These are phyloP conservation scores for Pseudogymnoascus sp. DNA, from an alignment of 2,329 filamentous ascomycete species.

Conservation along the genomic window DNA sequence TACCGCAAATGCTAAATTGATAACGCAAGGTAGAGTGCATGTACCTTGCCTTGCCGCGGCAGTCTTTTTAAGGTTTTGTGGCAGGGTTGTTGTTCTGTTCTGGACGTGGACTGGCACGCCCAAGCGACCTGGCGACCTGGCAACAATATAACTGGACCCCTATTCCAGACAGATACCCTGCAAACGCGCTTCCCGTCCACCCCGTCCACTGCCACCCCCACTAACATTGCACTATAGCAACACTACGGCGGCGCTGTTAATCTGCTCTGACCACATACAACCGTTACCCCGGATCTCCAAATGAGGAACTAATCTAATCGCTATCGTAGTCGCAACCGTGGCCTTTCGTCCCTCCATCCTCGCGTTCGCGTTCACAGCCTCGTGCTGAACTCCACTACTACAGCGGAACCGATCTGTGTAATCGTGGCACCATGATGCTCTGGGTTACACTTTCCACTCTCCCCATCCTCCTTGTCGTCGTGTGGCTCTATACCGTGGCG, in stretches of 20 bases:
- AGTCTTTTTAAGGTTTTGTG: slow-evolving; percentile 8
- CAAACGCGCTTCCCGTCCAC: background rate
- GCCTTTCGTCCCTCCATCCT: slow-evolving; percentile 2
- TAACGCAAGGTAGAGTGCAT: slow-evolving; percentile 6
- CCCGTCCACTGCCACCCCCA: background rate
- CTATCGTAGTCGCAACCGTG: slow-evolving; percentile 3
- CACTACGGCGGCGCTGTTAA: background rate
- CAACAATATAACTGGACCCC: slow-evolving; percentile 5
- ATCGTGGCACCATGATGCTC: slow-evolving; percentile 8
- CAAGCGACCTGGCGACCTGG: background rate
- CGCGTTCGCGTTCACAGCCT: slow-evolving; percentile 4
- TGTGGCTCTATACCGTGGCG: slow-evolving; percentile 29
- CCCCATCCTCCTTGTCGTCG: slow-evolving; percentile 32
- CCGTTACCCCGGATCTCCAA: background rate
- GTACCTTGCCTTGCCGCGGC: background rate
- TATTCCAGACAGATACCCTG: background rate
- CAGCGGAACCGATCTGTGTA: slow-evolving; percentile 4
- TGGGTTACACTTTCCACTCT: slow-evolving; percentile 25
- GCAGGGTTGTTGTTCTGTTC: background rate
- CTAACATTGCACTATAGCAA: background rate
- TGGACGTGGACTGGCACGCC: background rate
- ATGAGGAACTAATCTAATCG: slow-evolving; percentile 3
- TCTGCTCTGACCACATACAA: slow-evolving; percentile 1
- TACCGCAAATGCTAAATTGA: slow-evolving; percentile 3
- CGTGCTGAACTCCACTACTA: slow-evolving; percentile 3